These are phyloP conservation scores for Cyanidioschyzon merolae DNA, from an alignment of 23 red algal species.

Conservation along the genomic window DNA sequence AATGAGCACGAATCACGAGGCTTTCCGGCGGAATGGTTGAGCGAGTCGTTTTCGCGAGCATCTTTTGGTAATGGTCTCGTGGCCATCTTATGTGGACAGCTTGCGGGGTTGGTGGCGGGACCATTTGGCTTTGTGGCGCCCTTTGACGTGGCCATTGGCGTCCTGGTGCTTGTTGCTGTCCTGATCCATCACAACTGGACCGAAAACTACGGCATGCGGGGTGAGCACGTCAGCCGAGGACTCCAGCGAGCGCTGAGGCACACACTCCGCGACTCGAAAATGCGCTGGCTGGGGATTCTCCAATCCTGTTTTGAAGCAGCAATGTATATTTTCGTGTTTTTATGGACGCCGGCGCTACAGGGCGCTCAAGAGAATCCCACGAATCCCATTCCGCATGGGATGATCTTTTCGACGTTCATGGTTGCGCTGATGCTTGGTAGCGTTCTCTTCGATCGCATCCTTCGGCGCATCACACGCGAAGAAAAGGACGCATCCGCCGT, in stretches of 20 bases:
- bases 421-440: conserved; percentile 91
- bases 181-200: conserved; percentile 55
- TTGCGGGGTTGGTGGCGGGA: conserved; percentile 49
- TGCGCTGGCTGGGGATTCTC: conserved; percentile 59
- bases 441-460: conserved; percentile 35
- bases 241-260: conserved; percentile 36
- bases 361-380: conserved; percentile 5
- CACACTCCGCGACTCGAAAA: conserved; percentile 45
- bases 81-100: conserved; percentile 77
- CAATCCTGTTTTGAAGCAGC: conserved; percentile 83
- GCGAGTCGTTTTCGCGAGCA: conserved; percentile 81
- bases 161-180: conserved; percentile 36
- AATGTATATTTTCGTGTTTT: conserved; percentile 93
- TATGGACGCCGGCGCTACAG: conserved; percentile 91
- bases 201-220: conserved; percentile 55
- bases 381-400: conserved; percentile 69
- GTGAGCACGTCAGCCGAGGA: conserved; percentile 31
- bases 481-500: neutral
- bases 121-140: conserved; percentile 74
- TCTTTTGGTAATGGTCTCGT: conserved; percentile 80
- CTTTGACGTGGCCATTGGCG: conserved; percentile 65
- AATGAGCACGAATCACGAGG: conserved; percentile 66
- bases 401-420: conserved; percentile 97
- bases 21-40: conserved; percentile 30
- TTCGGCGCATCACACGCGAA: neutral